Conservation (phyloP, 257 asterid genomes). For the Galeopsis tetrahit region DNA sequence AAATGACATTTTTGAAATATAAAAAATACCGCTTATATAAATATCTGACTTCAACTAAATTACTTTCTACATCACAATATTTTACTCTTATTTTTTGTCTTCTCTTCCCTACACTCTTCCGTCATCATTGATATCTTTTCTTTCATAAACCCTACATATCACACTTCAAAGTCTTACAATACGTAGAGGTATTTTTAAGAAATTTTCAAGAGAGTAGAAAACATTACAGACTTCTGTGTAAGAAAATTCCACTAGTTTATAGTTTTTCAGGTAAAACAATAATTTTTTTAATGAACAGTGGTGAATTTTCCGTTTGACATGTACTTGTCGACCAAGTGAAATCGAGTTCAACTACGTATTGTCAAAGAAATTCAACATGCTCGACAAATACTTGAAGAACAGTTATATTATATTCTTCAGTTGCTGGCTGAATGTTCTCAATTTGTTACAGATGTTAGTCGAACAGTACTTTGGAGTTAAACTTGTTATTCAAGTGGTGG, state of each 20-base stretch:
- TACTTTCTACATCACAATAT: not conserved
- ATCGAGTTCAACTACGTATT: not conserved
- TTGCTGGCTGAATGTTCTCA: not conserved
- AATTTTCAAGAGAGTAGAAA: not conserved
- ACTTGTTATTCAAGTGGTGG: not conserved
- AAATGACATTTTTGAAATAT: not conserved
- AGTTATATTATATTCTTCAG: not conserved
- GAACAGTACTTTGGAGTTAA: not conserved
- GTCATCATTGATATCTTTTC: not conserved
- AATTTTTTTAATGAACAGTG: not conserved
- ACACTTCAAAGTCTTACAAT: not conserved
- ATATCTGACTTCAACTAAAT: not conserved
- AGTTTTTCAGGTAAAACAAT: not conserved
- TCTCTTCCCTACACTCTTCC: not conserved
- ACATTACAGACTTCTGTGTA: not conserved
- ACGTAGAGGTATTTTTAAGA: not conserved
- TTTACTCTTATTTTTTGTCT: not conserved
- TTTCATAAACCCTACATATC: not conserved
- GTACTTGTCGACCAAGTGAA: not conserved
- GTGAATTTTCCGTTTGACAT: not conserved
- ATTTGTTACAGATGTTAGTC: not conserved
- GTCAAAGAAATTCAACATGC: not conserved
- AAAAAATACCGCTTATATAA: not conserved
- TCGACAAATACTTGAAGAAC: not conserved
- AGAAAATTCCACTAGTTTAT: not conserved